phyloP scores from a whole-genome alignment of 2,329 filamentous ascomycete genomes.

The Fusarium concolor region DNA sequence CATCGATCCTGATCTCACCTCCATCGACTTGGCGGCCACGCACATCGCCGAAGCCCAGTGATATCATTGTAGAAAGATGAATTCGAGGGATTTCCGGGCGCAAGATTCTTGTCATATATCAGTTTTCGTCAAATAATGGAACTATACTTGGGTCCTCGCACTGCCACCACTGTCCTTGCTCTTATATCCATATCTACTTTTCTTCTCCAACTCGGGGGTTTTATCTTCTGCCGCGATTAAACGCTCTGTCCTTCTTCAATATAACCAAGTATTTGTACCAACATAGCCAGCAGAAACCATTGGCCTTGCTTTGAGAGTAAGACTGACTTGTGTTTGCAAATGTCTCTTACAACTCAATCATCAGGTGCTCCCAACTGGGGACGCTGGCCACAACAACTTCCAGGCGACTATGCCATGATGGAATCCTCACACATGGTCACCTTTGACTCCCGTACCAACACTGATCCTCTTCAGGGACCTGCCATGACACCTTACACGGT shows the following conservation, averaged over 20 bases:
- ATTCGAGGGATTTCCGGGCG: not conserved
- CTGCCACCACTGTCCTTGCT: not conserved
- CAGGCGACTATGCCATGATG: constrained; percentile 62
- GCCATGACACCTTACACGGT: constrained; percentile 61
- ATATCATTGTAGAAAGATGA: not conserved
- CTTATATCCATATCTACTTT: not conserved
- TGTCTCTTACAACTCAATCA: constrained; percentile 63
- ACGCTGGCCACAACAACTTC: constrained; percentile 65
- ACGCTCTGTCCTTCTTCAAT: not conserved
- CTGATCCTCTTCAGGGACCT: constrained; percentile 56
- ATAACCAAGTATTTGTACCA: not conserved
- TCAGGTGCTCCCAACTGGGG: constrained; percentile 63
- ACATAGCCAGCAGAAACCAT: constrained; percentile 8
- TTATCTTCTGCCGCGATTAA: not conserved
- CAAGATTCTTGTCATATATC: not conserved
- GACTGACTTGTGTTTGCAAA: constrained; percentile 44
- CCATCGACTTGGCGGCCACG: not conserved
- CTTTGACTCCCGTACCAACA: constrained; percentile 60
- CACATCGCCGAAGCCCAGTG: not conserved
- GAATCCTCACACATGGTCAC: constrained; percentile 59
- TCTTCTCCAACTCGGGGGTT: not conserved
- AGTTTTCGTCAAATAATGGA: not conserved
- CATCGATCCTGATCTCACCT: not conserved
- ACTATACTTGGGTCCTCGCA: not conserved
- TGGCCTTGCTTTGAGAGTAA: constrained; percentile 44